A percentile compares a stretch with the other conserved stretches of the same genome.
These are phyloP conservation scores for Ailanthus altissimus DNA, from an alignment of 345 rosid species.

Conservation along the genomic window DNA sequence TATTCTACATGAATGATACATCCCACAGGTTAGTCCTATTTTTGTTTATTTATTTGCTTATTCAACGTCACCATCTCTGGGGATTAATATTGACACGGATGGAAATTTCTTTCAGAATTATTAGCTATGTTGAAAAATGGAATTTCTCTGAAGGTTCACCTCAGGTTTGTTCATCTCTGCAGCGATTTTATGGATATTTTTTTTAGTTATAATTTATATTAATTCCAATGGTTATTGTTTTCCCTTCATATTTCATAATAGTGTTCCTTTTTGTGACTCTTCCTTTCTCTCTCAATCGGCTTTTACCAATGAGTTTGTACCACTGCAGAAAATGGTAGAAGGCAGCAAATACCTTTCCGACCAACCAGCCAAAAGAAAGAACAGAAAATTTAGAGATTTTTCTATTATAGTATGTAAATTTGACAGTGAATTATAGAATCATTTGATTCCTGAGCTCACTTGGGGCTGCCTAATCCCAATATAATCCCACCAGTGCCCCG, in stretches of 20 bases:
- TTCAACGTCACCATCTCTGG: neutral
- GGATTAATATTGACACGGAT: neutral
- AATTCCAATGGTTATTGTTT: neutral
- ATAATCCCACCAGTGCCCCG: neutral
- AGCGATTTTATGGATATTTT: neutral
- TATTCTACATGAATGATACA: constrained; percentile 97
- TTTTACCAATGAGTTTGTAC: neutral
- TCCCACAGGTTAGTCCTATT: constrained; percentile 71
- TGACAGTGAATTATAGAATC: neutral
- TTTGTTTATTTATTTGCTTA: neutral
- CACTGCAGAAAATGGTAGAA: neutral
- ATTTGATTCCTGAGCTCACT: neutral
- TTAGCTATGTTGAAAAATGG: constrained; percentile 85
- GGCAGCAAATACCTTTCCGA: neutral
- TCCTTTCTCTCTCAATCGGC: neutral
- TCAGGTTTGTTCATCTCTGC: constrained; percentile 52
- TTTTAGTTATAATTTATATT: neutral
- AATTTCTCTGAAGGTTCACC: constrained; percentile 69
- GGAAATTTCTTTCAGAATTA: constrained; percentile 57
- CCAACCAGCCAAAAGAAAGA: neutral
- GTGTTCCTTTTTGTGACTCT: neutral
- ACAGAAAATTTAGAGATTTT: neutral
- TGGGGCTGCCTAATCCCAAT: neutral
- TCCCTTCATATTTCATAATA: neutral
- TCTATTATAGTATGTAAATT: neutral